Evolutionary conservation across 768 basidiomycete species (phyloP).

Genomic region (Collybia sordida): DNA sequence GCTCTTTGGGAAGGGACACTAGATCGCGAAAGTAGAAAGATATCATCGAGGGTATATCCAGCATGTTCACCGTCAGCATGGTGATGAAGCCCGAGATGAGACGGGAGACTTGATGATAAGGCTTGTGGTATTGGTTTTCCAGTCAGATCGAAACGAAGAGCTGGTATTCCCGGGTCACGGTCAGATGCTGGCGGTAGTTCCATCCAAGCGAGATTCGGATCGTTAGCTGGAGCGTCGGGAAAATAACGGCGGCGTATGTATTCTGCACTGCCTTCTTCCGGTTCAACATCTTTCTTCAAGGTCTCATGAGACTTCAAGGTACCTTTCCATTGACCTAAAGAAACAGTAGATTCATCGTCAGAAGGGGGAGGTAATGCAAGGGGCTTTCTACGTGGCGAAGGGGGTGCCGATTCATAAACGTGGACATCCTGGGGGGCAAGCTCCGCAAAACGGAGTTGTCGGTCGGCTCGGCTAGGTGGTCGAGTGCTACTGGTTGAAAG

Average conservation of each 20-base stretch:
- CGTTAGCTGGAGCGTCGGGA: slow-evolving; percentile 62
- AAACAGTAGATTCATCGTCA: slow-evolving; percentile 37
- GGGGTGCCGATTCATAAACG: slow-evolving; percentile 80
- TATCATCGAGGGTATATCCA: slow-evolving; percentile 87
- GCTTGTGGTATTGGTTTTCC: slow-evolving; percentile 65
- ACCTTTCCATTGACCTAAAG: slow-evolving; percentile 36
- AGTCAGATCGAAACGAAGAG: slow-evolving; percentile 75
- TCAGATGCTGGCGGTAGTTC: slow-evolving; percentile 28
- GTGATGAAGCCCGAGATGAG: slow-evolving; percentile 88
- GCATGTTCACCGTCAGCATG: slow-evolving; percentile 79
- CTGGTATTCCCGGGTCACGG: slow-evolving; percentile 26
- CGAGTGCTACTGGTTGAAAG: slow-evolving; percentile 52
- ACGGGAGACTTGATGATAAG: slow-evolving; percentile 61
- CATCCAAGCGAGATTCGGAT: slow-evolving; percentile 86
- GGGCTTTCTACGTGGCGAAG: slow-evolving; percentile 63
- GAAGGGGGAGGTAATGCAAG: slow-evolving; percentile 60
- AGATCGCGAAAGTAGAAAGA: slow-evolving; percentile 77
- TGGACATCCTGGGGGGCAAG: slow-evolving; percentile 72
- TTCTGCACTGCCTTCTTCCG: slow-evolving; percentile 76
- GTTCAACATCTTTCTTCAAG: slow-evolving; percentile 21
- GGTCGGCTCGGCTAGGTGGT: slow-evolving; percentile 56
- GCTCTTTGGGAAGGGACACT: slow-evolving; percentile 83
- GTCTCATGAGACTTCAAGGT: slow-evolving; percentile 15
- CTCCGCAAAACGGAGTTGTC: slow-evolving; percentile 75
- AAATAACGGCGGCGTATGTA: slow-evolving; percentile 85